phyloP scores from a whole-genome alignment of 768 basidiomycete species.

The Leucogyrophana mollusca region DNA sequence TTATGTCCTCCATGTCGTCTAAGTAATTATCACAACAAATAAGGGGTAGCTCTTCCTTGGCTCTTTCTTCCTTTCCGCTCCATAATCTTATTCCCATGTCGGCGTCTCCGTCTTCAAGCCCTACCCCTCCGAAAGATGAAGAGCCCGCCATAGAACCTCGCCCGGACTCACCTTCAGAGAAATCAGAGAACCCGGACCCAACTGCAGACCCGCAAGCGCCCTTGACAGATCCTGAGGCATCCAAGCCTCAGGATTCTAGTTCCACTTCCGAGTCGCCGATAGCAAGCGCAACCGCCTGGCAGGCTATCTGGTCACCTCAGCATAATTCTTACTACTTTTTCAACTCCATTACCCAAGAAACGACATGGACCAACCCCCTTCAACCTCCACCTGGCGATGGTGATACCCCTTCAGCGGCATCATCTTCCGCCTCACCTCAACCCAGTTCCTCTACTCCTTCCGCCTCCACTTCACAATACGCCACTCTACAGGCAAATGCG shows the following conservation, averaged over 20 bases:
- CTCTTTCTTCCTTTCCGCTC: slow-evolving; percentile 1
- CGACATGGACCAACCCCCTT: slow-evolving; percentile 83
- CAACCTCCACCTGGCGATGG: slow-evolving; percentile 28
- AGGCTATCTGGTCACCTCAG: slow-evolving; percentile 76
- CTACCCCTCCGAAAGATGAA: slow-evolving; percentile 2
- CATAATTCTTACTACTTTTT: slow-evolving; percentile 86
- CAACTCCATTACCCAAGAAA: slow-evolving; percentile 72
- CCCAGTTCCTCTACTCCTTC: slow-evolving; percentile 21
- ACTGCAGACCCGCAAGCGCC: not conserved
- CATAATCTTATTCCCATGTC: not conserved
- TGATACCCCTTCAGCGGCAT: slow-evolving; percentile 22
- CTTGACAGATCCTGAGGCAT: slow-evolving; percentile 6
- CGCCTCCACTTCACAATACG: slow-evolving; percentile 34
- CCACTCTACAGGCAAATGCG: slow-evolving; percentile 67
- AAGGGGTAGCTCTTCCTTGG: slow-evolving; percentile 8
- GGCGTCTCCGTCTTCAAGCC: slow-evolving; percentile 14
- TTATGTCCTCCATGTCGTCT: not conserved
- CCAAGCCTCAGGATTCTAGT: slow-evolving; percentile 2
- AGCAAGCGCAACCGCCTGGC: slow-evolving; percentile 53
- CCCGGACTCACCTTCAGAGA: not conserved
- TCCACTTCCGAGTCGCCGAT: slow-evolving; percentile 11
- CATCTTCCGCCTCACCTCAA: slow-evolving; percentile 16
- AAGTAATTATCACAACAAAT: slow-evolving; percentile 2
- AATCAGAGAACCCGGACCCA: slow-evolving; percentile 1
- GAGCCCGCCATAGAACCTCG: not conserved